A percentile compares a stretch with the other conserved stretches of the same genome.
Conservation (phyloP, 2,329 filamentous ascomycete species). For the Aquanectria penicillioides region DNA sequence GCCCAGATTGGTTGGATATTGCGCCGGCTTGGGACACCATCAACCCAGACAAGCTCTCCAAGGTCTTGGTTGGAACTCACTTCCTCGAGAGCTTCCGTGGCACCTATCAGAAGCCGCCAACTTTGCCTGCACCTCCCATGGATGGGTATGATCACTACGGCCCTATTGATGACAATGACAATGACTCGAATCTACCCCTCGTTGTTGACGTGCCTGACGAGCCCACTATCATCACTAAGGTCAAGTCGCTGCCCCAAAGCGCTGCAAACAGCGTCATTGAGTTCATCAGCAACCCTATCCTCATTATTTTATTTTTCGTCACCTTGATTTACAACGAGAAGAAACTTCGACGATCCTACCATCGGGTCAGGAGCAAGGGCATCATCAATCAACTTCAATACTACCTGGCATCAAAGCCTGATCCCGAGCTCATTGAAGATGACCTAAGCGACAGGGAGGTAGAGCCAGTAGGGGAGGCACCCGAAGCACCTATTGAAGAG, state of each 20-base stretch:
- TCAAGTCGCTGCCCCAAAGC: constrained; percentile 61
- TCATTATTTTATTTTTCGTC: constrained; percentile 57
- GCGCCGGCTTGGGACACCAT: constrained; percentile 52
- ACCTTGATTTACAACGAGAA: constrained; percentile 57
- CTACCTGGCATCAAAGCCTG: constrained; percentile 5
- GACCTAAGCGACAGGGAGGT: constrained; percentile 30
- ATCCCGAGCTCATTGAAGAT: constrained; percentile 24
- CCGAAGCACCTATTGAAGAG: not conserved
- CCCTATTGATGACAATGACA: constrained; percentile 44
- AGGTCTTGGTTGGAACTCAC: constrained; percentile 78
- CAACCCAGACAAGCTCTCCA: constrained; percentile 60
- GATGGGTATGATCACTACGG: constrained; percentile 17
- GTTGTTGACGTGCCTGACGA: constrained; percentile 45
- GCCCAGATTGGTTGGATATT: constrained; percentile 59
- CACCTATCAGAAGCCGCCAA: constrained; percentile 48
- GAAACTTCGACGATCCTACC: constrained; percentile 54
- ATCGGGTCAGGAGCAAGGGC: constrained; percentile 44
- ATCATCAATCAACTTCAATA: constrained; percentile 41
- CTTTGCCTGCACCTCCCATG: constrained; percentile 48
- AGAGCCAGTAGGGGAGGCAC: not conserved
- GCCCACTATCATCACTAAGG: constrained; percentile 58
- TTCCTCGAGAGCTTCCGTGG: constrained; percentile 59
- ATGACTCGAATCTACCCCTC: constrained; percentile 46
- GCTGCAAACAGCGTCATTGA: constrained; percentile 62
- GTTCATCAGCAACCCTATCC: constrained; percentile 64